A percentile compares a stretch with the other conserved stretches of the same genome.
phyloP scores from a whole-genome alignment of 768 basidiomycete genomes.

The Gloeostereum incarnatum region DNA sequence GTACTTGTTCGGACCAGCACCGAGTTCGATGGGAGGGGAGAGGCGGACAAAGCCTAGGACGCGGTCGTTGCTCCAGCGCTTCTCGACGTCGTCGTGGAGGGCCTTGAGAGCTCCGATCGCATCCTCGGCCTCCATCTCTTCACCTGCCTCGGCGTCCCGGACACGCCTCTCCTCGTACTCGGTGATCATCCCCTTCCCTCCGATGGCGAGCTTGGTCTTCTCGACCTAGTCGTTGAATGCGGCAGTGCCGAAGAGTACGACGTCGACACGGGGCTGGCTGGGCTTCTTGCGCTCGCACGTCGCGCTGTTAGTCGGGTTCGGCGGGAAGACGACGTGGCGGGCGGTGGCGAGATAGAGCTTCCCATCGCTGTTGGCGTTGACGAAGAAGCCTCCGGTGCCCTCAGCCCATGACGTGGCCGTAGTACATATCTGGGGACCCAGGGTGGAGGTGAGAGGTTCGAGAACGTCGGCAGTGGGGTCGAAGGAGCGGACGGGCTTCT shows the following conservation, averaged over 20 bases:
- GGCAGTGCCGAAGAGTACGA: constrained; percentile 16
- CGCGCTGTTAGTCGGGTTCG: constrained; percentile 11
- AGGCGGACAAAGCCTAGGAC: constrained; percentile 15
- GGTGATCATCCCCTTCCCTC: not conserved
- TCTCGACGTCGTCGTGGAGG: constrained; percentile 13
- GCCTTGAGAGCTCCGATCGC: constrained; percentile 7
- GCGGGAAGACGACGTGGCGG: constrained; percentile 15
- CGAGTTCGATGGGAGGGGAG: constrained; percentile 14
- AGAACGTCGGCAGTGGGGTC: constrained; percentile 11
- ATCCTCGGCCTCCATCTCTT: constrained; percentile 4
- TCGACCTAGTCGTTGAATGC: constrained; percentile 9
- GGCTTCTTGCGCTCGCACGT: constrained; percentile 9
- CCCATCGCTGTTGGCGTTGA: constrained; percentile 12
- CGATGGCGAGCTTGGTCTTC: constrained; percentile 11
- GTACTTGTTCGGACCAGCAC: constrained; percentile 11
- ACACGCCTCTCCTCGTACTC: constrained; percentile 6
- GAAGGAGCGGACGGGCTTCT: constrained; percentile 8
- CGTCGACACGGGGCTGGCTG: constrained; percentile 12
- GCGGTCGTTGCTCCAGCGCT: constrained; percentile 19
- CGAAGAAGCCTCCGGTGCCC: constrained; percentile 23
- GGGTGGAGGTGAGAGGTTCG: constrained; percentile 18
- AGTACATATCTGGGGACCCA: constrained; percentile 19
- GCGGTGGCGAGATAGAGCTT: constrained; percentile 19
- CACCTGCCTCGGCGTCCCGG: constrained; percentile 1
- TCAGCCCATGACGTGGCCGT: constrained; percentile 12